Base-by-base conservation (phyloP, 2,329 filamentous ascomycete genomes). In the Nigrograna mackinnonii region DNA sequence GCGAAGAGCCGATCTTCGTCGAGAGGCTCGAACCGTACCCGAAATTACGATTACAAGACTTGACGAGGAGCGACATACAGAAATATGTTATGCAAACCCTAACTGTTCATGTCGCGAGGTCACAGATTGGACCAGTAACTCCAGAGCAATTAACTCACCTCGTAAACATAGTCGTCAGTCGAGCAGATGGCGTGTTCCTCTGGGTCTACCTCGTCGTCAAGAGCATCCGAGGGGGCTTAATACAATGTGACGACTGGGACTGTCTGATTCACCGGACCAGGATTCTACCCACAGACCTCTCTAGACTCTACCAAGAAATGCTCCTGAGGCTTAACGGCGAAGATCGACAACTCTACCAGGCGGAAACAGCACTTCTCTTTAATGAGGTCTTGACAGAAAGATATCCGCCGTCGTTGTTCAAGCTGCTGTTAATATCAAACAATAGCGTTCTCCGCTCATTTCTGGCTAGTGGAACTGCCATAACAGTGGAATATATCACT, bases 31-130 rank as follows among this genome's bases (percentile, higher is more conserved):
- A 16, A 13, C 16, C 14, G 20, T 26, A 28, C 19, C 22, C 39
- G 12, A n/a, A 24, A n/a, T 17, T 42, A 14, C 33, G 39, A 20
- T 28, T 42, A 5, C 32, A 42, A 18, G 32, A 42, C 37, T 17
- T 42, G 22, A 42, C 32, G 3, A 13, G 21, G 16, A 12, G 13
- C 14, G 39, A 42, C 19, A 42, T 42, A 18, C 17, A 6, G 11
- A 37, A 21, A 37, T 28, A 36, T 18, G 24, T 42, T n/a, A n/a
- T n/a, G n/a, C n/a, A n/a, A n/a, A n/a, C n/a, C n/a, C 16, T 33
- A 17, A 17, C 9, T 9, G n/a, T n/a, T n/a, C n/a, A n/a, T n/a
- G n/a, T n/a, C n/a, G n/a, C n/a, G n/a, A n/a, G n/a, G n/a, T n/a
- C n/a, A n/a, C n/a, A n/a, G n/a, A n/a, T n/a, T n/a, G n/a, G n/a